phyloP scores from a whole-genome alignment of 2,329 filamentous ascomycete genomes.

The Aurifilum marmelostoma region DNA sequence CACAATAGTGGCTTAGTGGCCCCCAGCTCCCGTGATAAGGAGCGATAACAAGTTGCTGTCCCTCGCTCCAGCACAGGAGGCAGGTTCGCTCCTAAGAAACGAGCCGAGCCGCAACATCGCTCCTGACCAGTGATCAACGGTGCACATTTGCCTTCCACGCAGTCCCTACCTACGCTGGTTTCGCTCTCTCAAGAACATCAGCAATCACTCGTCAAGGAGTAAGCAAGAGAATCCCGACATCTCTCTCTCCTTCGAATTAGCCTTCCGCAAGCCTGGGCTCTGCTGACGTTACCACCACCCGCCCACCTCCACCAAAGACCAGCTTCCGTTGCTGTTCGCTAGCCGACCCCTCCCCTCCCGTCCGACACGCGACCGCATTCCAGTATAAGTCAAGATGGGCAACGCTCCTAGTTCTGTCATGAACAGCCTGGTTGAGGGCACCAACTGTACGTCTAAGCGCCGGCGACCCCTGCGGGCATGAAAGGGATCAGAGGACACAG shows the following conservation, averaged over 20 bases:
- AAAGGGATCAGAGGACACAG: too few relatives aligned
- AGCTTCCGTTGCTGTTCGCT: not conserved
- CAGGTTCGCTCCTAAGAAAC: not conserved
- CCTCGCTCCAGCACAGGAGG: not conserved
- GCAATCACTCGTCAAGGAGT: not conserved
- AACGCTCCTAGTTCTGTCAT: conserved; percentile 75
- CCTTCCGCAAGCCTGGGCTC: too few relatives aligned
- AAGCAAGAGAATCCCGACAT: not conserved
- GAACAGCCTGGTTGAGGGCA: conserved; percentile 94
- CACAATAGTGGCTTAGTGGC: not conserved
- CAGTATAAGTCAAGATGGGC: conserved; percentile 54
- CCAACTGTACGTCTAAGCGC: conserved; percentile 72
- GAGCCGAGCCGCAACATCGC: not conserved
- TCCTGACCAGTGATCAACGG: not conserved
- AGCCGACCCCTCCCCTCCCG: too few relatives aligned
- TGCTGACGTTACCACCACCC: not conserved
- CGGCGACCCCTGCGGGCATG: not conserved
- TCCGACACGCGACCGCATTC: conserved; percentile 3
- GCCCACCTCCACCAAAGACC: not conserved
- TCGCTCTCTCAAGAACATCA: not conserved
- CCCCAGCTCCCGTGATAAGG: not conserved
- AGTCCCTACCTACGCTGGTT: not conserved
- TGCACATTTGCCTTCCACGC: not conserved
- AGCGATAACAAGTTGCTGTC: conserved; percentile 8
- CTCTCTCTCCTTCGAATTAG: not conserved